Base-by-base conservation (phyloP, 495 filamentous ascomycete genomes). In the Chaetomium fimeti region DNA sequence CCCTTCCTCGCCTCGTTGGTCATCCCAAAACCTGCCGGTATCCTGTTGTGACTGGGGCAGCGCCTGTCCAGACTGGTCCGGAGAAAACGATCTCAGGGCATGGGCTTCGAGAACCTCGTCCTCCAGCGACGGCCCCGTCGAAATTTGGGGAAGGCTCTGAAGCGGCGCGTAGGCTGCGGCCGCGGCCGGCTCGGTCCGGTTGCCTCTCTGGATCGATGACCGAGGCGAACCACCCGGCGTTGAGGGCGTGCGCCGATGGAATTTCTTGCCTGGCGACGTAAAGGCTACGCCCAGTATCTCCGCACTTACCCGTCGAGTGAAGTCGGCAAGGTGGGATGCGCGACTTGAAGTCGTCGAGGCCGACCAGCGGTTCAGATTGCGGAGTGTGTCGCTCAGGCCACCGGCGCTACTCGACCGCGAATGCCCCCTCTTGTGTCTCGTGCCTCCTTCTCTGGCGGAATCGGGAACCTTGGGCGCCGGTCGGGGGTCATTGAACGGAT, bases 361-460 rank as follows among this genome's bases (percentile, higher is more conserved):
- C 29, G 90, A 93, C 91, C 90, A 93, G 60, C 90, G 87, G 75
- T 93, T 91, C 70, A 91, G 81, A 63, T 87, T 91, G 38, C 84
- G 86, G 48, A 91, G 76, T 5, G 86, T 85, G 69, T 91, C 89
- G 69, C 79, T 82, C 62, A 87, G 75, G 59, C 76, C 81, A 36
- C 74, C 74, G 25, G 71, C 65, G 61, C 79, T 81, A 58, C 72
- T 77, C 12, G 78, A 74, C 63, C 77, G 79, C 67, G 79, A 82
- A 65, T 75, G 77, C 40, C 63, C 70, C 58, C 68, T 72, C 60
- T 57, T 57, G 63, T 69, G 70, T 20, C 66, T 65, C 51, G 66
- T 51, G 40, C 71, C 68, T 62, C 62, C 42, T 49, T 74, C 72
- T 66, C 64, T 68, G 25, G 60, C 68, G 62, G 68, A 54, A 51